These are phyloP conservation scores for Sarcomyxa edulis DNA, from an alignment of 768 basidiomycete species.

Conservation along the genomic window DNA sequence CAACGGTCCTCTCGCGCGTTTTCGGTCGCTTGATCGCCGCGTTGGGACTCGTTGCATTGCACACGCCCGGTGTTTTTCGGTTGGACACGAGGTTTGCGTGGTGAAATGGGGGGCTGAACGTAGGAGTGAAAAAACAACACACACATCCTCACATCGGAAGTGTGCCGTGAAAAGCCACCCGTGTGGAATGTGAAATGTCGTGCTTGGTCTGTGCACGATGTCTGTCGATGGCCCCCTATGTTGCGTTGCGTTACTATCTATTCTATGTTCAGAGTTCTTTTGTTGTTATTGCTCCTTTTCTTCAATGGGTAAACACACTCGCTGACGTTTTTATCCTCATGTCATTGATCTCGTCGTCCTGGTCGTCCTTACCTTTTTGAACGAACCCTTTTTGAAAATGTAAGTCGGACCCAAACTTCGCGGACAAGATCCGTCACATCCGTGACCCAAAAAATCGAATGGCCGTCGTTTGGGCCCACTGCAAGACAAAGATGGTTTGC, in stretches of 20 bases:
- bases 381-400: constrained; percentile 22
- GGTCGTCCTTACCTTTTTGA: constrained; percentile 15
- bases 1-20: constrained; percentile 67
- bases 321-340: constrained; percentile 68
- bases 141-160: too few relatives aligned
- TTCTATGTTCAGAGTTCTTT: constrained; percentile 19
- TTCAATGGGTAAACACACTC: constrained; percentile 34
- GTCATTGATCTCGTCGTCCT: constrained; percentile 27
- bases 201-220: constrained; percentile 55
- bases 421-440: constrained; percentile 82
- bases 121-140: constrained; percentile 79
- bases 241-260: constrained; percentile 20
- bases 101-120: constrained; percentile 99
- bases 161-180: too few relatives aligned
- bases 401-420: constrained; percentile 83
- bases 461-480: constrained; percentile 80
- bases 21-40: constrained; percentile 95
- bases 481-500: constrained; percentile 86
- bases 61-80: constrained; percentile 67
- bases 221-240: constrained; percentile 54
- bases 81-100: constrained; percentile 85
- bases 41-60: constrained; percentile 45
- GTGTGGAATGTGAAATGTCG: constrained; percentile 39
- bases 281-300: constrained; percentile 21
- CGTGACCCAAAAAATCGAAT: constrained; percentile 85